phyloP scores from a whole-genome alignment of 768 basidiomycete species.

The Cystofilobasidium macerans region DNA sequence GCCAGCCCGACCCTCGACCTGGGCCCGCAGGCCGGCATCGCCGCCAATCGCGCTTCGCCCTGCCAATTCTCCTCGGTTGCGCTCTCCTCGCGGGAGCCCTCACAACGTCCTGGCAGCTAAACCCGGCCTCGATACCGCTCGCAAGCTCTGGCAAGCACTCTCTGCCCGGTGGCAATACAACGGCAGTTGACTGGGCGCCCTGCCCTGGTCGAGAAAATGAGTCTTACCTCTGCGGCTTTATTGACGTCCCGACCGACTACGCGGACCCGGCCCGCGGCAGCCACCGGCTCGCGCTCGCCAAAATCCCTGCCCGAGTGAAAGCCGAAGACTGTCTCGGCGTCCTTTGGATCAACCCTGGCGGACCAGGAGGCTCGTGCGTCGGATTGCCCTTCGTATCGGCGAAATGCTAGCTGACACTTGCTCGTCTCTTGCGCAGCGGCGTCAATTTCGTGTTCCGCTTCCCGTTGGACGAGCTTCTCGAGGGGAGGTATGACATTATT shows the following conservation, averaged over 20 bases:
- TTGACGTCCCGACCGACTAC: conserved; percentile 26
- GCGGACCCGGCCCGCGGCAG: conserved; percentile 16
- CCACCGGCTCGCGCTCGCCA: conserved; percentile 18
- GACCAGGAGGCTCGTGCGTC: too few species aligned
- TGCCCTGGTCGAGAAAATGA: not conserved
- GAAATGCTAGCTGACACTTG: not conserved
- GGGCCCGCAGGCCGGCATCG: too few species aligned
- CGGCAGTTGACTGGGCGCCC: not conserved
- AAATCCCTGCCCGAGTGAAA: conserved; percentile 1
- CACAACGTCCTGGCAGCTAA: too few species aligned
- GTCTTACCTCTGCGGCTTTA: not conserved
- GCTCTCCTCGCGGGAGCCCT: too few species aligned
- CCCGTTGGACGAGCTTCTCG: conserved; percentile 11
- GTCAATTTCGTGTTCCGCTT: conserved; percentile 6
- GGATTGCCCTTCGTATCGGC: not conserved
- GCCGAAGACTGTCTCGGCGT: conserved; percentile 12
- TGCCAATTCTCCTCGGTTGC: too few species aligned
- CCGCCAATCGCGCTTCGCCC: too few species aligned
- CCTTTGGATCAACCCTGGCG: conserved; percentile 22
- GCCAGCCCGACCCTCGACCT: too few species aligned
- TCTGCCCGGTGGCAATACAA: not conserved
- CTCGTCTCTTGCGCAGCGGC: conserved; percentile 23
- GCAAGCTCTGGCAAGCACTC: too few species aligned
- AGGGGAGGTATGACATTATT: conserved; percentile 27
- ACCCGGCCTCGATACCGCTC: too few species aligned